Conservation (phyloP, 164 flowering plant species). For the Hamamelis virginiana region DNA sequence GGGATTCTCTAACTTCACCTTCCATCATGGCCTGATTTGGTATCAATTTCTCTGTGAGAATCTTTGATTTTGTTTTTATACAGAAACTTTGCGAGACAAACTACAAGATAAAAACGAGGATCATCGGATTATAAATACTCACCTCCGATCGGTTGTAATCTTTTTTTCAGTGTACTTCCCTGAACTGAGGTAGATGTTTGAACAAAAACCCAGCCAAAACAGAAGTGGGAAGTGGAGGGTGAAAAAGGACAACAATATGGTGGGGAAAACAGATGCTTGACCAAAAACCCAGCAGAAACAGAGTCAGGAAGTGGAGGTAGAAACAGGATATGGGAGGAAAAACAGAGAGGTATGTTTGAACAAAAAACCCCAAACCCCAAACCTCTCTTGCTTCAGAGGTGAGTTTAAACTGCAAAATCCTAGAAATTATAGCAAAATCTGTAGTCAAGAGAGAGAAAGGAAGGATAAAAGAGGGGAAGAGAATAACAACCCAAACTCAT, state of each 20-base stretch:
- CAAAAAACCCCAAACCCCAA: neutral
- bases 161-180: constrained; percentile 25
- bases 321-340: neutral
- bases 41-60: constrained; percentile 4
- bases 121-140: constrained; percentile 5
- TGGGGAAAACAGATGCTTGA: too few species aligned
- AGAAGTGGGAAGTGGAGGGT: too few species aligned
- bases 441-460: neutral
- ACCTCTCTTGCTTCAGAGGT: neutral
- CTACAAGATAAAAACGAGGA: neutral
- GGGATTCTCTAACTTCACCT: constrained; percentile 29
- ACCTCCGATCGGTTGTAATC: constrained; percentile 35
- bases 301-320: neutral
- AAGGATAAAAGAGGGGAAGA: neutral
- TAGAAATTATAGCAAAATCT: neutral
- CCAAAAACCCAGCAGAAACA: neutral
- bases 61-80: neutral
- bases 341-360: neutral
- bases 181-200: neutral
- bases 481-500: neutral
- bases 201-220: too few species aligned
- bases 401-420: neutral
- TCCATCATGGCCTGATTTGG: constrained; percentile 33
- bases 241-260: too few species aligned
- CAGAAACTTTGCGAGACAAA: neutral